A percentile compares a stretch with the other conserved stretches of the same genome.
Conservation (phyloP, 768 basidiomycete genomes). For the Leucocoprinus birnbaumii region DNA sequence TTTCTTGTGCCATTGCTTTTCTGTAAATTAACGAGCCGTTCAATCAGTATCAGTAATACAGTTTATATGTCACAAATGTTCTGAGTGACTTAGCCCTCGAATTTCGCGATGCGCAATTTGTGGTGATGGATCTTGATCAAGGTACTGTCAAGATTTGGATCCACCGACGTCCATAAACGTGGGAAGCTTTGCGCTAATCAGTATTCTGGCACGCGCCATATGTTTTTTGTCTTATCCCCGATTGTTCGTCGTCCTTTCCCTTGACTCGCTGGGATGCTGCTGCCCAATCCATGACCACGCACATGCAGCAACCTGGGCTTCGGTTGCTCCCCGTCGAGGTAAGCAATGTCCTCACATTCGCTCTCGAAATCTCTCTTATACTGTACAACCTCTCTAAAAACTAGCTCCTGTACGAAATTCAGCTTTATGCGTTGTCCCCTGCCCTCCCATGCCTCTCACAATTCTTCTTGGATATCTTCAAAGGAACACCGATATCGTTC, state of each 20-base stretch:
- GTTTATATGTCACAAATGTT: too few relatives aligned
- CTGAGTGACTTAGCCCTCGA: too few relatives aligned
- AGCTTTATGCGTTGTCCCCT: constrained; percentile 65
- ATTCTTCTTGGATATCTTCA: constrained; percentile 51
- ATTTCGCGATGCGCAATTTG: too few relatives aligned
- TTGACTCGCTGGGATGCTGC: too few relatives aligned
- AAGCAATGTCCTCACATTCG: not conserved
- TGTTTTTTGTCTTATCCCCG: not conserved
- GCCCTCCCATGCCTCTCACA: constrained; percentile 58
- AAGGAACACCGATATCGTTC: constrained; percentile 51
- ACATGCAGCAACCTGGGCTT: not conserved
- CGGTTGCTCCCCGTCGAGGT: constrained; percentile 15
- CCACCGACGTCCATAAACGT: too few relatives aligned
- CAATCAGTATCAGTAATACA: too few relatives aligned
- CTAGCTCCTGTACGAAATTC: constrained; percentile 74
- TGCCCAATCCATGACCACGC: not conserved
- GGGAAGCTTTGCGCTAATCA: too few relatives aligned
- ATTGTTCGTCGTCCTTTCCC: not conserved
- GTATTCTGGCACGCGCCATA: not conserved
- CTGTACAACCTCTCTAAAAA: not conserved
- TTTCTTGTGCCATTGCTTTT: too few relatives aligned
- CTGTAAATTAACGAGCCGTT: too few relatives aligned
- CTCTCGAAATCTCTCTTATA: constrained; percentile 11
- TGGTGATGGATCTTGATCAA: too few relatives aligned
- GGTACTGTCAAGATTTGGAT: too few relatives aligned